phyloP scores from a whole-genome alignment of 257 asterid genomes.

The Solanum appendiculatum region DNA sequence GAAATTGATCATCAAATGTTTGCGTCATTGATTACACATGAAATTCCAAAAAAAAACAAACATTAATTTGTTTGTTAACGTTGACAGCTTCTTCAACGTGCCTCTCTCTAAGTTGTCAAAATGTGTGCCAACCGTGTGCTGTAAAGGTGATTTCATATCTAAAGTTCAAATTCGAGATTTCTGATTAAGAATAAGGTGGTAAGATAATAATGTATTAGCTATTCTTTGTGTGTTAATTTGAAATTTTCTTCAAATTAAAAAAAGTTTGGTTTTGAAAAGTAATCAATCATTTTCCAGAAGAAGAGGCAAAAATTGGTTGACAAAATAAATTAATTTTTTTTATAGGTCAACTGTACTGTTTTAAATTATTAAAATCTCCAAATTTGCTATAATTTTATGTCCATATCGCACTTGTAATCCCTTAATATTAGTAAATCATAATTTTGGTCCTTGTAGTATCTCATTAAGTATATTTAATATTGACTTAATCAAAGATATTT shows the following conservation, averaged over 20 bases:
- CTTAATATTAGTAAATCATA: neutral
- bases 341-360: neutral
- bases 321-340: neutral
- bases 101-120: neutral
- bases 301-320: neutral
- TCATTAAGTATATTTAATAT: neutral
- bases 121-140: neutral
- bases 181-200: neutral
- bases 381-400: neutral
- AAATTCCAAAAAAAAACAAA: neutral
- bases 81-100: neutral
- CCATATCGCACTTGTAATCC: neutral
- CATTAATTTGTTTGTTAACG: neutral
- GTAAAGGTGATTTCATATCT: neutral
- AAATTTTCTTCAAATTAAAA: neutral
- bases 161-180: accelerated
- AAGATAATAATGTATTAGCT: neutral
- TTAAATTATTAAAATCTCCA: neutral
- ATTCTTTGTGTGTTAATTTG: neutral
- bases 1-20: neutral
- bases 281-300: neutral
- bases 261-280: neutral
- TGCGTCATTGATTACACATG: neutral
- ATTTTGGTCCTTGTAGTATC: neutral
- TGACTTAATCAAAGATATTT: neutral